Conservation (phyloP, 2,329 filamentous ascomycete species). For the Fusarium continuum region DNA sequence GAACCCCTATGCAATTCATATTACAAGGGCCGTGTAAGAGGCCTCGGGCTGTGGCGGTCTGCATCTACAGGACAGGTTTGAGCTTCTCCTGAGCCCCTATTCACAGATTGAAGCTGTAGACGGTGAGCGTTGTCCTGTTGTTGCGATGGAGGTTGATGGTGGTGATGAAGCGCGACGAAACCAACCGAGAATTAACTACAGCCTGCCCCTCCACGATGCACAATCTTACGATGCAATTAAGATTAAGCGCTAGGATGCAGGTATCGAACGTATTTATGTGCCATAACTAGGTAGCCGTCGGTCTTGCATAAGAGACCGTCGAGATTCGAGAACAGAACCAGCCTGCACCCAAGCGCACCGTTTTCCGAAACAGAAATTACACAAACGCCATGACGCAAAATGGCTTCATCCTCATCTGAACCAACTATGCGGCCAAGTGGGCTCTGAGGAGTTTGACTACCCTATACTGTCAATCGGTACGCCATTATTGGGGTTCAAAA, state of each 20-base stretch:
- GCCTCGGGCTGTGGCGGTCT: conserved; percentile 27
- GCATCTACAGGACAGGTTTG: conserved; percentile 7
- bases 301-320: conserved; percentile 23
- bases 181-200: conserved; percentile 9
- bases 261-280: conserved; percentile 18
- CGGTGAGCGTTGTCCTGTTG: conserved; percentile 17
- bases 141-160: conserved; percentile 20
- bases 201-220: conserved; percentile 9
- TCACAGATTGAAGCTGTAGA: neutral
- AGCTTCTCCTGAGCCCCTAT: conserved; percentile 33
- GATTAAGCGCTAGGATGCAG: conserved; percentile 24
- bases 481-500: conserved; percentile 8
- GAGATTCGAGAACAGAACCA: conserved; percentile 16
- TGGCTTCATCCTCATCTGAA: conserved; percentile 32
- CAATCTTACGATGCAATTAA: conserved; percentile 1
- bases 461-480: conserved; percentile 33
- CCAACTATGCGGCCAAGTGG: conserved; percentile 36
- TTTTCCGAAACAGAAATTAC: conserved; percentile 29
- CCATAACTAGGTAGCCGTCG: neutral
- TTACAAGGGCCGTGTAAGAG: conserved; percentile 36
- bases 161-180: conserved; percentile 9
- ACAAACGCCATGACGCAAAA: conserved; percentile 36
- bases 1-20: conserved; percentile 42
- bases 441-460: conserved; percentile 31
- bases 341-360: conserved; percentile 32